Evolutionary conservation across 2,329 filamentous ascomycete genomes (phyloP).

Genomic region (Xylaria sp.): DNA sequence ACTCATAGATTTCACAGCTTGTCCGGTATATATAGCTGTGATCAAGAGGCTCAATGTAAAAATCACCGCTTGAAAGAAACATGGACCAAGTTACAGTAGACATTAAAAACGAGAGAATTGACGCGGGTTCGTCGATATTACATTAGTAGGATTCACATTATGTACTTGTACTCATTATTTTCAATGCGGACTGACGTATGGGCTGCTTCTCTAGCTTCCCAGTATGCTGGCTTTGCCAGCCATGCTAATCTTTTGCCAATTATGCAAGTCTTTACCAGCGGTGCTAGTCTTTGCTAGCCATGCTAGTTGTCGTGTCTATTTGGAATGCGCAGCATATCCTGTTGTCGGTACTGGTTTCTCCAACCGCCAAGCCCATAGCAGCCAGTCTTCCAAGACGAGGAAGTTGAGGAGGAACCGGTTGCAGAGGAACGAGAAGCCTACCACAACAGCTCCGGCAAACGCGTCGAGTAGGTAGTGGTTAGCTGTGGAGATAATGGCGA

Average conservation of each 20-base stretch:
- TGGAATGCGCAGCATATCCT: constrained; percentile 34
- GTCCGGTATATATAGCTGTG: no score
- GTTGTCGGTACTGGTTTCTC: constrained; percentile 66
- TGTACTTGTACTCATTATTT: constrained; percentile 25
- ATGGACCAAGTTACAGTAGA: no score
- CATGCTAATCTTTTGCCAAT: no score
- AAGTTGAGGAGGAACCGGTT: constrained; percentile 62
- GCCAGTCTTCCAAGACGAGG: constrained; percentile 68
- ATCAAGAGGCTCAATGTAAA: no score
- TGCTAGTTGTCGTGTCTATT: constrained; percentile 2
- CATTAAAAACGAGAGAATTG: no score
- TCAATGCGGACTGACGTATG: neutral
- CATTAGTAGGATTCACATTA: constrained; percentile 28
- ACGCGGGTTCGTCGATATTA: constrained; percentile 15
- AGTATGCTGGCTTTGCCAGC: no score
- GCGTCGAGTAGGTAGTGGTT: constrained; percentile 72
- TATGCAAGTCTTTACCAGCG: no score
- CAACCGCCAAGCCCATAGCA: constrained; percentile 65
- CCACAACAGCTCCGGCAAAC: constrained; percentile 66
- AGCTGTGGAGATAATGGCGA: constrained; percentile 65
- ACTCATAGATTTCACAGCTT: no score
- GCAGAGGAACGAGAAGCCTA: constrained; percentile 61
- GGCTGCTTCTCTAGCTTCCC: neutral
- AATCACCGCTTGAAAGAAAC: no score
- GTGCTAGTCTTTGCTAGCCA: no score